A percentile compares a stretch with the other conserved stretches of the same genome.
Conservation (phyloP, 805 yeast species). For the Tetrapisispora fleetii region DNA sequence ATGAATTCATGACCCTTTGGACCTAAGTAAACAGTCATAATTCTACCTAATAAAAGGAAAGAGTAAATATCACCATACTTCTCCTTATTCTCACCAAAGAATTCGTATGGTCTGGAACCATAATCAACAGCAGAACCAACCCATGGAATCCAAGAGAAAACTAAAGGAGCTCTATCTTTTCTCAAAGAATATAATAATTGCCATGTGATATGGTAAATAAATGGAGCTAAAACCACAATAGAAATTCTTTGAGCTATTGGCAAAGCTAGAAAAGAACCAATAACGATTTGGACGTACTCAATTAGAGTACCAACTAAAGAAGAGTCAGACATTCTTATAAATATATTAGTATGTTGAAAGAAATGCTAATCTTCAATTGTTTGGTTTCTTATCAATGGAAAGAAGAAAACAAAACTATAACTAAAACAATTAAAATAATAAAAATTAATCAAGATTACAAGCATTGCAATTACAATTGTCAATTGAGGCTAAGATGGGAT, state of each 20-base stretch:
- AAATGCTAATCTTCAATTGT: neutral
- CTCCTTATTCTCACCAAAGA: slow-evolving; percentile 66
- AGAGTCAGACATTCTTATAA: slow-evolving; percentile 1
- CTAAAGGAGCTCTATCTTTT: slow-evolving; percentile 80
- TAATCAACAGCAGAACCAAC: slow-evolving; percentile 81
- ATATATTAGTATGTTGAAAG: neutral
- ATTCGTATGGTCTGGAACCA: slow-evolving; percentile 90
- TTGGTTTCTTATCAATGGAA: neutral
- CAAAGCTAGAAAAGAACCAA: slow-evolving; percentile 21
- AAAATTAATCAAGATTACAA: too few species aligned
- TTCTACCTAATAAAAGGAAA: slow-evolving; percentile 78
- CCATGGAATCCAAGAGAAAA: slow-evolving; percentile 92
- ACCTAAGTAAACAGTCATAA: slow-evolving; percentile 92
- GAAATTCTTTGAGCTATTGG: slow-evolving; percentile 32
- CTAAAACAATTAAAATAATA: too few species aligned
- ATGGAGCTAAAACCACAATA: slow-evolving; percentile 37
- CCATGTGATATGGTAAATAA: slow-evolving; percentile 54
- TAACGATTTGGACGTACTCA: slow-evolving; percentile 9
- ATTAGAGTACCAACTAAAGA: slow-evolving; percentile 13
- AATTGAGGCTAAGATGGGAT: neutral
- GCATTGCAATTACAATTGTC: neutral
- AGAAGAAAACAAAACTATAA: too few species aligned
- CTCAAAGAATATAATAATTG: slow-evolving; percentile 62
- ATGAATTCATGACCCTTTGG: slow-evolving; percentile 97
- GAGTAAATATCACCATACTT: slow-evolving; percentile 92